Conservation (phyloP, 2,329 filamentous ascomycete genomes). For the Pyrenophora seminiperda region DNA sequence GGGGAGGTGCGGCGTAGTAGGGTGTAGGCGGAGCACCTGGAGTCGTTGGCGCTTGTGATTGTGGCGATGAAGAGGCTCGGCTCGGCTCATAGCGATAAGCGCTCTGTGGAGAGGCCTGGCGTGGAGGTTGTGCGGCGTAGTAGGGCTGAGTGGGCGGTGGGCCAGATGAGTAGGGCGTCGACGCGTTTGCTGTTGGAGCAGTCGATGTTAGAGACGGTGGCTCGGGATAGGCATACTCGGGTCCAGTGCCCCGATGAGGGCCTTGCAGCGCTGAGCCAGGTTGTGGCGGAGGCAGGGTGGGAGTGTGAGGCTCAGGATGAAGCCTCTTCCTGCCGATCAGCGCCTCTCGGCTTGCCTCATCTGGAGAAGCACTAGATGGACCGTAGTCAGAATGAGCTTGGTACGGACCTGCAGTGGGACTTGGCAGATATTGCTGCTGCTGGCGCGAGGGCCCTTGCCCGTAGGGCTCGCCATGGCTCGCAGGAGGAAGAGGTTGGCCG, state of each 20-base stretch:
- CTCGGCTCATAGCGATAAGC: slow-evolving; percentile 50
- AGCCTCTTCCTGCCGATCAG: slow-evolving; percentile 54
- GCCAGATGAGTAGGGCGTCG: slow-evolving; percentile 48
- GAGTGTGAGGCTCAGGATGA: slow-evolving; percentile 57
- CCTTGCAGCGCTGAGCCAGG: slow-evolving; percentile 51
- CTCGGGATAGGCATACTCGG: slow-evolving; percentile 52
- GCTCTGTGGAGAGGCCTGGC: slow-evolving; percentile 51
- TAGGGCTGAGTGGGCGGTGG: slow-evolving; percentile 49
- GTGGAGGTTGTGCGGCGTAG: slow-evolving; percentile 47
- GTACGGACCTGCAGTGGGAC: slow-evolving; percentile 53
- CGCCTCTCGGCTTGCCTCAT: slow-evolving; percentile 47
- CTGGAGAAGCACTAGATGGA: slow-evolving; percentile 42
- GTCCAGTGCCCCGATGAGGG: slow-evolving; percentile 42
- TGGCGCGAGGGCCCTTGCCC: slow-evolving; percentile 46
- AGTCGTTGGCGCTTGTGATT: slow-evolving; percentile 48
- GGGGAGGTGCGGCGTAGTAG: slow-evolving; percentile 41
- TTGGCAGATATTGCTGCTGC: slow-evolving; percentile 53
- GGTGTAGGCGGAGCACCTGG: slow-evolving; percentile 38
- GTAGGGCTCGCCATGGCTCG: slow-evolving; percentile 43
- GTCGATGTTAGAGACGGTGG: slow-evolving; percentile 51
- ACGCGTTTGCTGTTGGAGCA: slow-evolving; percentile 53
- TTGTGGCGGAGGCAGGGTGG: slow-evolving; percentile 56
- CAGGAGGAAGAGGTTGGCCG: slow-evolving; percentile 55
- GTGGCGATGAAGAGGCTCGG: slow-evolving; percentile 51
- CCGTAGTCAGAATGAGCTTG: slow-evolving; percentile 42